These are phyloP conservation scores for Hibiscus syriacus DNA, from an alignment of 345 rosid genomes.

Conservation along the genomic window DNA sequence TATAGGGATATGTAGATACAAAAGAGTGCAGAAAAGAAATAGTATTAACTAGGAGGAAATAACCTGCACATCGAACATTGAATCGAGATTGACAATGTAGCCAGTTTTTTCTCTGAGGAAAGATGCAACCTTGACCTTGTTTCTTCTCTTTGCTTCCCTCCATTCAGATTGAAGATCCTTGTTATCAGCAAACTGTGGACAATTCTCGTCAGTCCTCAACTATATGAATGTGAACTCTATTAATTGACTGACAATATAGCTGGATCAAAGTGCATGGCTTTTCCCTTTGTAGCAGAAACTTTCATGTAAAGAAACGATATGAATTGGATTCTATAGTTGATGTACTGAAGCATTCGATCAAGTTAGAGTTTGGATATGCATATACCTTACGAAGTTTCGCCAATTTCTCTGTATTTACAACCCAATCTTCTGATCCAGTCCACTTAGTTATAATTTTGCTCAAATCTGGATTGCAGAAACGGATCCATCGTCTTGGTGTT, in stretches of 20 bases:
- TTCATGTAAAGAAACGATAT: neutral
- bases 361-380: neutral
- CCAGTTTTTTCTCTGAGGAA: constrained; percentile 51
- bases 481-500: constrained; percentile 76
- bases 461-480: constrained; percentile 58
- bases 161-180: constrained; percentile 49
- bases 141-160: constrained; percentile 50
- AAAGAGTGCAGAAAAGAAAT: neutral
- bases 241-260: neutral
- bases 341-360: neutral
- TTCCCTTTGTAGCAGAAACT: neutral
- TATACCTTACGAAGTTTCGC: constrained; percentile 49
- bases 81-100: constrained; percentile 42
- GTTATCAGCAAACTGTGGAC: constrained; percentile 49
- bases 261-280: neutral
- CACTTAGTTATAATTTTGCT: constrained; percentile 56
- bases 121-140: constrained; percentile 50
- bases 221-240: neutral
- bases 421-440: constrained; percentile 71
- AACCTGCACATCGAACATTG: constrained; percentile 66
- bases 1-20: neutral
- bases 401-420: constrained; percentile 49
- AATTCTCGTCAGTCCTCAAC: constrained; percentile 8
- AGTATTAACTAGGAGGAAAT: constrained; percentile 1
- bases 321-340: neutral